A percentile compares a stretch with the other conserved stretches of the same genome.
Conservation (phyloP, 2,329 filamentous ascomycete species). For the Thelonectria rubi region DNA sequence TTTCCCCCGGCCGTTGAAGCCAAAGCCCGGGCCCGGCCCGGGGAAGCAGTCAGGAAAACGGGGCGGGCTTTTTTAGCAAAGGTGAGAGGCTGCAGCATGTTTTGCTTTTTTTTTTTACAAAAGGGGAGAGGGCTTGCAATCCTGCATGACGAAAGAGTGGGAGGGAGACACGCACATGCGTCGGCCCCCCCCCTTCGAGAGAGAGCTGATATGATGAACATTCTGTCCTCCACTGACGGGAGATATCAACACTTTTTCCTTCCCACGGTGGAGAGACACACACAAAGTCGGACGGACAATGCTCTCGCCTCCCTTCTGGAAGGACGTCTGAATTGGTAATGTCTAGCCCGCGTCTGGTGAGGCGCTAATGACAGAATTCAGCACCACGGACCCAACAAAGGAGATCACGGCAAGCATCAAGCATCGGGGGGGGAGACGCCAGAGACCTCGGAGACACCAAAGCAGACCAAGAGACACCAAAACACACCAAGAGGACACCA, state of each 20-base stretch:
- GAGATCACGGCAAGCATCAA: constrained; percentile 19
- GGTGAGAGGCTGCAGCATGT: neutral
- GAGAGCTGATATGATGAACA: neutral
- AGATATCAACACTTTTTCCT: constrained; percentile 11
- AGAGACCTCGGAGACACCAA: too few species aligned
- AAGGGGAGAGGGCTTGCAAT: constrained; percentile 19
- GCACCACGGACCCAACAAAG: constrained; percentile 14
- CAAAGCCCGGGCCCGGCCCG: constrained; percentile 28
- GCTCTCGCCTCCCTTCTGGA: too few species aligned
- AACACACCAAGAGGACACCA: neutral
- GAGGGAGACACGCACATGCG: too few species aligned
- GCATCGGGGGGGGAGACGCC: constrained; percentile 1
- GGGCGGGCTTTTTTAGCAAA: neutral
- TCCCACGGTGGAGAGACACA: too few species aligned
- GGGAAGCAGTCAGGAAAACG: constrained; percentile 1
- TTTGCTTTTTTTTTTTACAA: constrained; percentile 6
- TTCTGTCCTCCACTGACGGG: neutral
- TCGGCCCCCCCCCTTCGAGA: too few species aligned
- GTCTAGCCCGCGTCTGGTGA: constrained; percentile 13
- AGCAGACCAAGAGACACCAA: neutral
- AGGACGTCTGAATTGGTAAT: constrained; percentile 26
- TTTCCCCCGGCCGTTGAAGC: neutral
- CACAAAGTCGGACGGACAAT: too few species aligned
- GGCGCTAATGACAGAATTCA: constrained; percentile 10
- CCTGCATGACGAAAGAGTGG: constrained; percentile 12